Conservation (phyloP, 2,329 filamentous ascomycete genomes). For the Epichloe scottii region DNA sequence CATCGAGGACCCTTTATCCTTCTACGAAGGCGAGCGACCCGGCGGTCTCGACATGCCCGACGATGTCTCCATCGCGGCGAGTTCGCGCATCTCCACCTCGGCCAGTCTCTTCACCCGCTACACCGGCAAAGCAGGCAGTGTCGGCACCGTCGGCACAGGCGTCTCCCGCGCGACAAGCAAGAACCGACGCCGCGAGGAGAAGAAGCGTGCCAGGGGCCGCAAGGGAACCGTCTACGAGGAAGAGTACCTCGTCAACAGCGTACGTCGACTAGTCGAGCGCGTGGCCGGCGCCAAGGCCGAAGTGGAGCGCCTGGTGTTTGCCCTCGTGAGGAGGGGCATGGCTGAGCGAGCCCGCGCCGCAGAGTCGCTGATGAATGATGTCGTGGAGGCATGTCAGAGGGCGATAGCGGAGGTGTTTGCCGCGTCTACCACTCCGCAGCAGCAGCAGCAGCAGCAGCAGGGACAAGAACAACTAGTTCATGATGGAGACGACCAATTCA, state of each 20-base stretch:
- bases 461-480: slow-evolving; percentile 9
- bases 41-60: slow-evolving; percentile 66
- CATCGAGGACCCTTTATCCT: slow-evolving; percentile 71
- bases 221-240: slow-evolving; percentile 98
- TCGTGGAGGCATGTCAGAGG: slow-evolving; percentile 54
- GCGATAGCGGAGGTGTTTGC: slow-evolving; percentile 62
- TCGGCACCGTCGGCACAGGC: slow-evolving; percentile 58
- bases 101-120: slow-evolving; percentile 91
- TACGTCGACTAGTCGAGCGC: slow-evolving; percentile 70
- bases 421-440: slow-evolving; percentile 4
- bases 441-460: slow-evolving; percentile 6
- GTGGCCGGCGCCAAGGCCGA: slow-evolving; percentile 64
- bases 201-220: slow-evolving; percentile 86
- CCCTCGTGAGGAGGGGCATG: slow-evolving; percentile 71
- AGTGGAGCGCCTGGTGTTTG: slow-evolving; percentile 60
- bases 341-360: slow-evolving; percentile 72
- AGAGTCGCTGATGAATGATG: slow-evolving; percentile 60
- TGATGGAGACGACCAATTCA: slow-evolving; percentile 6
- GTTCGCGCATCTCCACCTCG: slow-evolving; percentile 65
- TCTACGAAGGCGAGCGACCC: slow-evolving; percentile 67
- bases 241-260: slow-evolving; percentile 85
- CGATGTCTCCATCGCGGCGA: slow-evolving; percentile 78
- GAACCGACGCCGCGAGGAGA: slow-evolving; percentile 80
- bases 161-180: slow-evolving; percentile 72
- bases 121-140: slow-evolving; percentile 54